A percentile compares a stretch with the other conserved stretches of the same genome.
phyloP scores from a whole-genome alignment of 2,329 filamentous ascomycete species.

The Aspergillus sp. region DNA sequence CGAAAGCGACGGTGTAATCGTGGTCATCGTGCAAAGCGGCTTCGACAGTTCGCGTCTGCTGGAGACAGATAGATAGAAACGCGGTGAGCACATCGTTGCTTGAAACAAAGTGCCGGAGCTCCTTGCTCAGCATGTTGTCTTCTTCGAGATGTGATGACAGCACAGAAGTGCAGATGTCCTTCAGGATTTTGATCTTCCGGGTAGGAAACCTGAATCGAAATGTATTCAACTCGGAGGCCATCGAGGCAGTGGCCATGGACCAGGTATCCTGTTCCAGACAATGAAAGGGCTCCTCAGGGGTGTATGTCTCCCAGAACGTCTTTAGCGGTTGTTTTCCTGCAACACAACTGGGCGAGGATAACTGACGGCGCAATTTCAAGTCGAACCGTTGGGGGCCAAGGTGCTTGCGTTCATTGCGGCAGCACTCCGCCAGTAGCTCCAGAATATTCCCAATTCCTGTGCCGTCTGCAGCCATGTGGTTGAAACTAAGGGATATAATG shows the following conservation, averaged over 20 bases:
- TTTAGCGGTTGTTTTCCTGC: neutral
- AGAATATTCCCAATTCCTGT: conserved; percentile 4
- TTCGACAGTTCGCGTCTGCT: neutral
- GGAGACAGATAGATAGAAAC: neutral
- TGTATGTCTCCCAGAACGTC: neutral
- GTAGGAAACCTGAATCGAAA: neutral
- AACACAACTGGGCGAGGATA: neutral
- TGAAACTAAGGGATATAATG: neutral
- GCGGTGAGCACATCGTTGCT: conserved; percentile 1
- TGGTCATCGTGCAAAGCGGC: neutral
- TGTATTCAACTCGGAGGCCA: neutral
- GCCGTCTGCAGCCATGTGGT: neutral
- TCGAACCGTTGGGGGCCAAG: neutral
- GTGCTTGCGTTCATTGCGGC: neutral
- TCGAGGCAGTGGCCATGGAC: neutral
- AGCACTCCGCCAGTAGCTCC: neutral
- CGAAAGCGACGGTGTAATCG: neutral
- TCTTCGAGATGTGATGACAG: neutral
- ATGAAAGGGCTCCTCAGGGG: neutral
- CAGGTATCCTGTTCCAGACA: neutral
- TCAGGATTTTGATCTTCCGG: neutral
- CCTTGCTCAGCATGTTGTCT: neutral
- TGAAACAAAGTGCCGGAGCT: neutral
- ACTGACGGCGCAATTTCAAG: neutral
- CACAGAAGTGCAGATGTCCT: neutral